Base-by-base conservation (phyloP, 768 basidiomycete species). In the Suillus sp. region DNA sequence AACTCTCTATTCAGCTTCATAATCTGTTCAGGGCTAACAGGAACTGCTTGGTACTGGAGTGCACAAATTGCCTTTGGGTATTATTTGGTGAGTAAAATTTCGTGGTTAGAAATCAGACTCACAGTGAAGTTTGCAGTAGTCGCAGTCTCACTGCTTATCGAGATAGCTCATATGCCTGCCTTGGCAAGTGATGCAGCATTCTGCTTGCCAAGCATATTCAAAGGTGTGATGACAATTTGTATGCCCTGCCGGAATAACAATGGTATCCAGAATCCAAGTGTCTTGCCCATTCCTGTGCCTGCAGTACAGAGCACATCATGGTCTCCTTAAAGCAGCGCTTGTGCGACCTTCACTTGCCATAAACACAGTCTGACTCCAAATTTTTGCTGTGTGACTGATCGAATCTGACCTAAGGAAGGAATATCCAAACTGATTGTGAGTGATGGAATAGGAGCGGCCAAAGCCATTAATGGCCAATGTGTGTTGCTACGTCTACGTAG, bases 211-310 rank as follows among this genome's bases (percentile, higher is more conserved):
- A 75, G 67, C 20, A 75, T 43, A 58, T 73, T 74, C 0, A 74
- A 43, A n/a, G 67, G 67, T 0, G 70, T 72, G 18, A 74, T 61
- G 20, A 75, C 64, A 32, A 75, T 65, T 55, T 73, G 69, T 4
- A 73, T 47, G 13, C 62, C 62, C 1, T 63, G 61, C 6, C 40
- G 13, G 58, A 73, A 71, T 0, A 76, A 62, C 6, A 77, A 61
- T 4, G 75, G 75, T 27, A 76, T 70, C 72, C 72, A 74, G 62
- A 78, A 78, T 1, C 71, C 70, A 0, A 78, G 63, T 9, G 72
- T 77, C 40, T 40, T 40, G 40, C 40, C 40, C 40, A 40, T 40
- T 40, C 16, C 40, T 40, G 40, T 40, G 7, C 65, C 69, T n/a
- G 74, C 65, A 11, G 68, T 67, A 8, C 65, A 70, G 4, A 74